Percentiles rank a stretch among this genome's conserved stretches.
These are phyloP conservation scores for Thelonectria rubi DNA, from an alignment of 2,329 filamentous ascomycete genomes.

Conservation along the genomic window DNA sequence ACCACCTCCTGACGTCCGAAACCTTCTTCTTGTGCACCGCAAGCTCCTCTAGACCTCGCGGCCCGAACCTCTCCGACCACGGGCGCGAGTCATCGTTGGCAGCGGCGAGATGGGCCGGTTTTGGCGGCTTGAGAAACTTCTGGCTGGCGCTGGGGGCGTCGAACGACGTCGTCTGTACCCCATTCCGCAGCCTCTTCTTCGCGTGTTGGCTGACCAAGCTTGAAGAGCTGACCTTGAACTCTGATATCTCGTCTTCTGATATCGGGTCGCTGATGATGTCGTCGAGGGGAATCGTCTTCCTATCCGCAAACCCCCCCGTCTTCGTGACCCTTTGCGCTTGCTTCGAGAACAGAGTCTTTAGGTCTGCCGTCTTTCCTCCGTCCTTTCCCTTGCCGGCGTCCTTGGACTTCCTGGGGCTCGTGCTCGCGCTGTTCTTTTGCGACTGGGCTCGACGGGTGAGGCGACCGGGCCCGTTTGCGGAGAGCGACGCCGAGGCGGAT, in stretches of 20 bases:
- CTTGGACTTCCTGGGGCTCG: slow-evolving; percentile 53
- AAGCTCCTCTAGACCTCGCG: slow-evolving; percentile 79
- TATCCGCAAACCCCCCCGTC: slow-evolving; percentile 44
- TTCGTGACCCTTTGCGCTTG: slow-evolving; percentile 62
- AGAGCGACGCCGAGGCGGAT: slow-evolving; percentile 29
- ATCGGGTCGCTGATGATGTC: slow-evolving; percentile 66
- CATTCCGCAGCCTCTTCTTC: slow-evolving; percentile 60
- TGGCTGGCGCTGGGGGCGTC: slow-evolving; percentile 54
- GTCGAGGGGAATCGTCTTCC: slow-evolving; percentile 49
- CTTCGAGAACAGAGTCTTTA: slow-evolving; percentile 68
- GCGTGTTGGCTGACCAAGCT: slow-evolving; percentile 67
- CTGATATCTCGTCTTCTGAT: slow-evolving; percentile 66
- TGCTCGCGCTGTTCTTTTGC: slow-evolving; percentile 43
- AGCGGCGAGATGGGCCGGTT: slow-evolving; percentile 40
- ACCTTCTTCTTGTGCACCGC: slow-evolving; percentile 97
- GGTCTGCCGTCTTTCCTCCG: slow-evolving; percentile 64
- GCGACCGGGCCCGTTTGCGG: slow-evolving; percentile 36
- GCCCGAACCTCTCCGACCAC: slow-evolving; percentile 89
- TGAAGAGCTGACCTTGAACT: slow-evolving; percentile 58
- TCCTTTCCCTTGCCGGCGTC: slow-evolving; percentile 54
- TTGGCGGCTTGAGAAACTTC: slow-evolving; percentile 59
- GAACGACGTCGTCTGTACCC: slow-evolving; percentile 35
- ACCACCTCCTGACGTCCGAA: slow-evolving; percentile 82
- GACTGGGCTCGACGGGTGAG: slow-evolving; percentile 40
- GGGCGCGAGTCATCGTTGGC: slow-evolving; percentile 70